These are phyloP conservation scores for Mucor mucedo DNA, from an alignment of 371 early-diverging fungal genomes.

Conservation along the genomic window DNA sequence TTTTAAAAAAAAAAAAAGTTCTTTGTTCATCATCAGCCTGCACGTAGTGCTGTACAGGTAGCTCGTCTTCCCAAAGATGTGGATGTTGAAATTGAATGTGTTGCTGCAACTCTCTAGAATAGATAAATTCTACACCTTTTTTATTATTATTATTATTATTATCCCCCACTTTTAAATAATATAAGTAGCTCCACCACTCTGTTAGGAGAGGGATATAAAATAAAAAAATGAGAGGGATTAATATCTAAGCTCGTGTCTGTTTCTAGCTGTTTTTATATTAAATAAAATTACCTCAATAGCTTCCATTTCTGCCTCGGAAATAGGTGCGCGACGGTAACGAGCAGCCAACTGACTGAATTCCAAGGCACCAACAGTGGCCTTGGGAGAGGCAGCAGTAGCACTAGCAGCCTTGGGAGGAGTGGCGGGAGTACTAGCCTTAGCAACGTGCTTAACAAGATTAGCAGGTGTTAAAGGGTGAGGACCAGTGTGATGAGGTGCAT, in stretches of 20 bases:
- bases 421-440: slow-evolving; percentile 28
- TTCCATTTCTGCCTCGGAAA: slow-evolving; percentile 55
- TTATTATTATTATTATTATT: not conserved
- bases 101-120: slow-evolving; percentile 60
- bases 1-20: slow-evolving; percentile 40
- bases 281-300: slow-evolving; percentile 49
- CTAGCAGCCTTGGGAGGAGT: slow-evolving; percentile 14
- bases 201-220: not conserved
- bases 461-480: slow-evolving; percentile 55
- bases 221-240: not conserved
- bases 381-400: not conserved
- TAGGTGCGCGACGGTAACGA: slow-evolving; percentile 41
- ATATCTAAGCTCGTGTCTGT: too few species aligned
- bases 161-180: slow-evolving; percentile 21
- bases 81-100: slow-evolving; percentile 90
- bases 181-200: slow-evolving; percentile 48
- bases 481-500: slow-evolving; percentile 44
- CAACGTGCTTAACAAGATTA: slow-evolving; percentile 53
- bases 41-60: slow-evolving; percentile 90
- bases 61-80: slow-evolving; percentile 89
- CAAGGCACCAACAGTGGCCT: slow-evolving; percentile 19
- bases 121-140: not conserved
- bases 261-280: too few species aligned
- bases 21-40: slow-evolving; percentile 76
- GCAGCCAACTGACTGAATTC: slow-evolving; percentile 47